A percentile compares a stretch with the other conserved stretches of the same genome.
Evolutionary conservation across 805 yeast genomes (phyloP).

Genomic region (Candida fluviatilis): DNA sequence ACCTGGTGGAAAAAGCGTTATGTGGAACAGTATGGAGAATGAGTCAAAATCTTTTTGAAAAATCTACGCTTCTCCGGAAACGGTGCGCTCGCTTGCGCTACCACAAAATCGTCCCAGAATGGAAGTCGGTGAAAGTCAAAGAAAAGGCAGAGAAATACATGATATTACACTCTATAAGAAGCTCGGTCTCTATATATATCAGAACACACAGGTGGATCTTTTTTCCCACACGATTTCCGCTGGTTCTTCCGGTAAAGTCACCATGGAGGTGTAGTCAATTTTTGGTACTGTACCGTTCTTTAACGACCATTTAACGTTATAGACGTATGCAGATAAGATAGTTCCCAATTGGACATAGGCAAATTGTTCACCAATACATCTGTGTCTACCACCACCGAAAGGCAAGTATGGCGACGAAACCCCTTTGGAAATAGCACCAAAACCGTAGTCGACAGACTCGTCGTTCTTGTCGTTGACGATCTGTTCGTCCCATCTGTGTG

Average conservation of each 20-base stretch:
- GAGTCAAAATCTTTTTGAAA: not conserved
- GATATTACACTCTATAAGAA: not conserved
- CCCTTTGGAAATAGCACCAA: slow-evolving; percentile 94
- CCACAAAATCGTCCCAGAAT: too few species aligned
- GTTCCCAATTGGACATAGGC: slow-evolving; percentile 93
- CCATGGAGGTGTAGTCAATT: slow-evolving; percentile 87
- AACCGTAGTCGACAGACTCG: slow-evolving; percentile 82
- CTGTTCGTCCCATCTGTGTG: slow-evolving; percentile 73
- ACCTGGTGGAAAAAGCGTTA: not conserved
- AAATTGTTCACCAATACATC: slow-evolving; percentile 98
- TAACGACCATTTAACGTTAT: slow-evolving; percentile 72
- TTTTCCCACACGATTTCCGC: slow-evolving; percentile 69
- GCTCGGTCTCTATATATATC: slow-evolving; percentile 3
- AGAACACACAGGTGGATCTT: slow-evolving; percentile 43
- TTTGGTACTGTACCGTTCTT: slow-evolving; percentile 47
- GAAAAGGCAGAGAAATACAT: not conserved
- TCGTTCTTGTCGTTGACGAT: slow-evolving; percentile 22
- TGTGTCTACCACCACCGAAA: slow-evolving; percentile 98
- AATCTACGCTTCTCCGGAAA: not conserved
- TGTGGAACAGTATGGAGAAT: not conserved
- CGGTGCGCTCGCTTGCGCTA: too few species aligned
- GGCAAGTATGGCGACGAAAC: slow-evolving; percentile 95
- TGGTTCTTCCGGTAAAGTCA: slow-evolving; percentile 80
- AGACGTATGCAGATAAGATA: slow-evolving; percentile 68
- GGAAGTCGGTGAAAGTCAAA: too few species aligned